phyloP scores from a whole-genome alignment of 73 alveolate species.

The Tetrahymena borealis region DNA sequence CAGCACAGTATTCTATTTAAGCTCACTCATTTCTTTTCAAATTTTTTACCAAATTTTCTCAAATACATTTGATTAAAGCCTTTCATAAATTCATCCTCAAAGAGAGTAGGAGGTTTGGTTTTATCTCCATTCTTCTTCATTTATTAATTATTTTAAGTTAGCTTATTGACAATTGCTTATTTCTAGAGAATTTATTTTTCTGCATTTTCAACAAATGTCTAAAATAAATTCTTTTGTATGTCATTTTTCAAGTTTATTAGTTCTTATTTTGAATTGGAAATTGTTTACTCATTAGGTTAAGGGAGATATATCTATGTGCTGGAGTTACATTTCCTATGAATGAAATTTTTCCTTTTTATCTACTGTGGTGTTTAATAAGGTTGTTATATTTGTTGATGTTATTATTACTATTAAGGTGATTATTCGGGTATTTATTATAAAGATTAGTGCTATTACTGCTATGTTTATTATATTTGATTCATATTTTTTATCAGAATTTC shows the following conservation, averaged over 20 bases:
- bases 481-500: neutral
- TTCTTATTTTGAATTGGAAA: neutral
- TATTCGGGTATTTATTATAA: too few relatives aligned
- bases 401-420: too few relatives aligned
- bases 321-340: neutral
- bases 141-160: neutral
- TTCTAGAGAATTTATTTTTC: neutral
- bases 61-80: neutral
- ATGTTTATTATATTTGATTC: neutral
- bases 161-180: neutral
- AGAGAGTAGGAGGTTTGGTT: neutral
- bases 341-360: too few relatives aligned
- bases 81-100: neutral
- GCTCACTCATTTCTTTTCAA: neutral
- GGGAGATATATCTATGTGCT: neutral
- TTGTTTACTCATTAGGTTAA: neutral
- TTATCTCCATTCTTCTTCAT: neutral
- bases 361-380: too few relatives aligned
- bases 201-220: neutral
- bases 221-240: neutral
- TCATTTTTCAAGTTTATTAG: neutral
- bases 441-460: too few relatives aligned
- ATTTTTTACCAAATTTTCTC: neutral
- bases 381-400: too few relatives aligned
- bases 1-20: too few relatives aligned